Percentiles rank a stretch among this genome's conserved stretches.
phyloP scores from a whole-genome alignment of 805 yeast species.

The Komagataella phaffii region DNA sequence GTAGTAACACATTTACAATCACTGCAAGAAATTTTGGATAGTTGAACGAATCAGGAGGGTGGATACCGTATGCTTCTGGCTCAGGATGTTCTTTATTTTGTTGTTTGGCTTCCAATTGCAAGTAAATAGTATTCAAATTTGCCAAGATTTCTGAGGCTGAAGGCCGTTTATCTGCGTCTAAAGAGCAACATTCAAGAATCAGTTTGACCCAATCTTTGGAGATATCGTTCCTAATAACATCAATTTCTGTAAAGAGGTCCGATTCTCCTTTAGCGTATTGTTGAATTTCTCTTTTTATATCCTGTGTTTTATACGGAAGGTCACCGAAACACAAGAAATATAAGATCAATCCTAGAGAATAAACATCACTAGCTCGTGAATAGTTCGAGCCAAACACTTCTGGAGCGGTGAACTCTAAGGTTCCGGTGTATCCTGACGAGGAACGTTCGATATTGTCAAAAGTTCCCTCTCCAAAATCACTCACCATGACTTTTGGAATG shows the following conservation, averaged over 20 bases:
- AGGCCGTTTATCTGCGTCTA: slow-evolving; percentile 25
- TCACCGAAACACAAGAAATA: slow-evolving; percentile 60
- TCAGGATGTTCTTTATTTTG: slow-evolving; percentile 6
- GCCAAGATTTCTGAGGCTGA: slow-evolving; percentile 24
- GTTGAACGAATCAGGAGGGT: slow-evolving; percentile 11
- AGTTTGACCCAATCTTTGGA: slow-evolving; percentile 22
- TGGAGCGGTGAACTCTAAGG: slow-evolving; percentile 81
- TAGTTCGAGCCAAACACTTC: slow-evolving; percentile 57
- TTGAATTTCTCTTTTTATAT: slow-evolving; percentile 13
- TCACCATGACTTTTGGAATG: slow-evolving; percentile 63
- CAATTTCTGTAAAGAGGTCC: slow-evolving; percentile 10
- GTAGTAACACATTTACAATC: background rate
- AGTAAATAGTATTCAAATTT: slow-evolving; percentile 9
- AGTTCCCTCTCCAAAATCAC: slow-evolving; percentile 87
- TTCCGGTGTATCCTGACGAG: slow-evolving; percentile 80
- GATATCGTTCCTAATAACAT: slow-evolving; percentile 13
- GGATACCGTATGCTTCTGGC: slow-evolving; percentile 1
- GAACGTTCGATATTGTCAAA: slow-evolving; percentile 49
- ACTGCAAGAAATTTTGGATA: background rate
- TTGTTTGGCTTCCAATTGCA: background rate
- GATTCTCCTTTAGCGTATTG: slow-evolving; percentile 1
- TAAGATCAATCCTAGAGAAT: slow-evolving; percentile 74
- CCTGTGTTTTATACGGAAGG: slow-evolving; percentile 40
- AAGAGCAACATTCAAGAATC: slow-evolving; percentile 11
- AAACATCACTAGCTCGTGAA: slow-evolving; percentile 62